These are phyloP conservation scores for Yarrowia keelungensis DNA, from an alignment of 805 yeast species.

Conservation along the genomic window DNA sequence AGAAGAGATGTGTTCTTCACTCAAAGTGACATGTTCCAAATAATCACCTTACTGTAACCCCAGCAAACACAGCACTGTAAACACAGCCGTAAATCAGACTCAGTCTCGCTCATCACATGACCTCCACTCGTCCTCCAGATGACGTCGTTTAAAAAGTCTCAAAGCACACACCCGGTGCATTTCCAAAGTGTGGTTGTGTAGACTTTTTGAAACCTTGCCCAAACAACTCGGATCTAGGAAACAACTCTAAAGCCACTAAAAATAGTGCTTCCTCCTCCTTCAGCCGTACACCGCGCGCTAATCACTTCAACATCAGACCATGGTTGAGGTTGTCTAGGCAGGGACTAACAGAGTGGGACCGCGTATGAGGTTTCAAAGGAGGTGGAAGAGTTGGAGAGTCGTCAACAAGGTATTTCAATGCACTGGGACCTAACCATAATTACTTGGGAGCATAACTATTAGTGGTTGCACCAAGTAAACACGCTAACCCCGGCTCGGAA, in stretches of 20 bases:
- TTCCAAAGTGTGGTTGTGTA: not conserved
- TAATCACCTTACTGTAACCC: no score
- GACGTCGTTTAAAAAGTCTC: slow-evolving; percentile 26
- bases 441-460: no score
- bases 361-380: not conserved
- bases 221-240: slow-evolving; percentile 30
- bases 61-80: no score
- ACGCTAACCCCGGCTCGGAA: slow-evolving; percentile 1
- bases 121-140: not conserved
- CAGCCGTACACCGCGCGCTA: slow-evolving; percentile 37
- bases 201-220: slow-evolving; percentile 30
- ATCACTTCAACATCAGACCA: slow-evolving; percentile 28
- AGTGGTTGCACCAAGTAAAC: no score
- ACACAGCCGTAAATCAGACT: no score
- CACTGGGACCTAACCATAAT: no score
- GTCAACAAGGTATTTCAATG: no score
- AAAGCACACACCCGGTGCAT: not conserved
- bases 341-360: slow-evolving; percentile 6
- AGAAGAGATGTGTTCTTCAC: no score
- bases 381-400: no score
- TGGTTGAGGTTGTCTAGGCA: slow-evolving; percentile 14
- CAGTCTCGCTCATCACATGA: slow-evolving; percentile 3
- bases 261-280: slow-evolving; percentile 17
- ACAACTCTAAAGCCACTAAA: slow-evolving; percentile 16
- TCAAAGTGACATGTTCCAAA: no score